These are phyloP conservation scores for Thelonectria olida DNA, from an alignment of 2,329 filamentous ascomycete genomes.

Conservation along the genomic window DNA sequence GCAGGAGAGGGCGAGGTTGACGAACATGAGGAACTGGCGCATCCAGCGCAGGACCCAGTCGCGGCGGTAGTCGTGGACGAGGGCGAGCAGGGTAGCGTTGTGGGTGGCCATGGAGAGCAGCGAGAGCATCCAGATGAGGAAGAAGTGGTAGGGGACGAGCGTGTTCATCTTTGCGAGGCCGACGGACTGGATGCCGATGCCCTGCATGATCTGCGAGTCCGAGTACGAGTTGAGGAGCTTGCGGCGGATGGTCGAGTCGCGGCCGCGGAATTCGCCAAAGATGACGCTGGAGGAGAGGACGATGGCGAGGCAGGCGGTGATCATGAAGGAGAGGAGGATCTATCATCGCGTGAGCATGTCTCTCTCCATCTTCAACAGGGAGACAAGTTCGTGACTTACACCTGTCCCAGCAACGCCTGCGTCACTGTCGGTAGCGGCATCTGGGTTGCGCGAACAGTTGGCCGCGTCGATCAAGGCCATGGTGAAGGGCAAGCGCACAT, in stretches of 20 bases:
- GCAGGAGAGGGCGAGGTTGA: constrained; percentile 68
- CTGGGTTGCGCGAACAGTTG: constrained; percentile 67
- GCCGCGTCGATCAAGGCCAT: constrained; percentile 67
- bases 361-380: too few species aligned
- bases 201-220: constrained; percentile 75
- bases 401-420: constrained; percentile 64
- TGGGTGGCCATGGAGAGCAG: constrained; percentile 72
- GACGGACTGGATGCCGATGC: constrained; percentile 73
- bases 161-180: constrained; percentile 67
- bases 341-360: constrained; percentile 26
- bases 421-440: constrained; percentile 57
- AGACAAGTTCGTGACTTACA: constrained; percentile 42
- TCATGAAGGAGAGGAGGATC: constrained; percentile 70
- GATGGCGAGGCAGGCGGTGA: constrained; percentile 68
- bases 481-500: constrained; percentile 44
- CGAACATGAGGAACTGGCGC: constrained; percentile 71
- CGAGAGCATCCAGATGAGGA: constrained; percentile 75
- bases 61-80: constrained; percentile 71
- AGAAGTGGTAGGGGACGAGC: constrained; percentile 75
- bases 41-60: constrained; percentile 75
- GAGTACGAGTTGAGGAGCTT: constrained; percentile 73
- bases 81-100: constrained; percentile 70
- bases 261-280: constrained; percentile 59
- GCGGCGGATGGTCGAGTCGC: constrained; percentile 63
- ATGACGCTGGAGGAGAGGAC: constrained; percentile 65